These are phyloP conservation scores for Saccharum hybrid DNA, from an alignment of 202 grass and related monocot genomes.

Conservation along the genomic window DNA sequence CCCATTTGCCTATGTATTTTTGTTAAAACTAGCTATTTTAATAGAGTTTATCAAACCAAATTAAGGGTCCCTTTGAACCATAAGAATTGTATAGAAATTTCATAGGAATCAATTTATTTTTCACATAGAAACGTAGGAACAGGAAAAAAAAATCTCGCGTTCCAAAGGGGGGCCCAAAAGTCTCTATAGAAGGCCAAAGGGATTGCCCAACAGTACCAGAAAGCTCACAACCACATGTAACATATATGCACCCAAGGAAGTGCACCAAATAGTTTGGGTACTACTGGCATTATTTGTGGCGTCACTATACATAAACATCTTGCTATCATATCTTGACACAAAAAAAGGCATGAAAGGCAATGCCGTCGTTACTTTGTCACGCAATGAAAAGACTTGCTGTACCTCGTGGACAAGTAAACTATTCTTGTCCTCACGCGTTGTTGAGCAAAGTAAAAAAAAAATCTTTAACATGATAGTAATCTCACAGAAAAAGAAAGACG, in stretches of 20 bases:
- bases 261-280: constrained; percentile 7
- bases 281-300: constrained; percentile 31
- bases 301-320: constrained; percentile 34
- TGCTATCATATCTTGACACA: constrained; percentile 46
- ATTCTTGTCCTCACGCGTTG: background rate
- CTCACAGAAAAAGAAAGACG: background rate
- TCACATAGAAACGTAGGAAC: no score
- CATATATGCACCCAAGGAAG: constrained; percentile 19
- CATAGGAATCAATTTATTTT: no score
- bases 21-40: background rate
- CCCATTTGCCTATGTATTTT: background rate
- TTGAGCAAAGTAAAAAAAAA: background rate
- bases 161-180: background rate
- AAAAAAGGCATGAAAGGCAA: constrained; percentile 39
- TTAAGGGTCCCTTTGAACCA: background rate
- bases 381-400: constrained; percentile 1
- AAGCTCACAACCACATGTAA: constrained; percentile 12
- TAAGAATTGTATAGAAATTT: no score
- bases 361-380: constrained; percentile 3
- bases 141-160: no score
- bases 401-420: constrained; percentile 1
- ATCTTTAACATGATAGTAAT: background rate
- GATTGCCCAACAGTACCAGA: constrained; percentile 41
- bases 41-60: background rate
- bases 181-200: background rate